Base-by-base conservation (phyloP, 495 filamentous ascomycete species). In the Mytilinidion resinicola region DNA sequence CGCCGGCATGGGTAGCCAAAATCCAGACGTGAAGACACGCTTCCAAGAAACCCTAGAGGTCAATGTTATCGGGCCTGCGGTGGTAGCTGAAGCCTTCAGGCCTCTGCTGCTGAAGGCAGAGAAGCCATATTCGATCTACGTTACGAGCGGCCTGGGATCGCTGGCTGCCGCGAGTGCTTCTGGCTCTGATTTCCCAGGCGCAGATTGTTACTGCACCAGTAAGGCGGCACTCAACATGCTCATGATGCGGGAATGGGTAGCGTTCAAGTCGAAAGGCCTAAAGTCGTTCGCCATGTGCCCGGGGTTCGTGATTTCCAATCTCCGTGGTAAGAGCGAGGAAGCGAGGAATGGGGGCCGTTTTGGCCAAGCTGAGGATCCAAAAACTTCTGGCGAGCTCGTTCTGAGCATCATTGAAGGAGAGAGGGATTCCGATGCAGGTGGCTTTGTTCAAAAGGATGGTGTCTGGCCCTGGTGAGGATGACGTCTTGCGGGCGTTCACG, bases 271-370 rank as follows among this genome's bases (percentile, higher is more conserved):
- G 25, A 15, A 58, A 21, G 66, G 70, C 0, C 38, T 67, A 3
- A 70, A 67, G 57, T 56, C 72, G 3, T 76, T 73, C 50, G 14
- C 36, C 7, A 58, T 41, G 36, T 63, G 60, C 43, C 69, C 69
- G 0, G 69, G 69, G 12, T 67, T 72, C 20, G 74, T 76, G 38
- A 57, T 70, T 34, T 73, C 72, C 8, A 70, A 72, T 38, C 57
- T 78, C 37, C 63, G 72, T 20, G 72, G 72, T 3, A 30, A 30
- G 25, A 30, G 25, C 25, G 59, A 55, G 46, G 64, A 60, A 7
- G 73, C 73, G 19, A 63, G 69, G 36, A 57, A 64, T 20, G 46
- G 64, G 10, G 70, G 49, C 52, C 67, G 54, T 25, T 42, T 62
- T 4, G 72, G 63, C 20, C 53, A 49, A 25, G 74, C 72, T 33